These are phyloP conservation scores for Candida anutae DNA, from an alignment of 1,139 yeast genomes.

Conservation along the genomic window DNA sequence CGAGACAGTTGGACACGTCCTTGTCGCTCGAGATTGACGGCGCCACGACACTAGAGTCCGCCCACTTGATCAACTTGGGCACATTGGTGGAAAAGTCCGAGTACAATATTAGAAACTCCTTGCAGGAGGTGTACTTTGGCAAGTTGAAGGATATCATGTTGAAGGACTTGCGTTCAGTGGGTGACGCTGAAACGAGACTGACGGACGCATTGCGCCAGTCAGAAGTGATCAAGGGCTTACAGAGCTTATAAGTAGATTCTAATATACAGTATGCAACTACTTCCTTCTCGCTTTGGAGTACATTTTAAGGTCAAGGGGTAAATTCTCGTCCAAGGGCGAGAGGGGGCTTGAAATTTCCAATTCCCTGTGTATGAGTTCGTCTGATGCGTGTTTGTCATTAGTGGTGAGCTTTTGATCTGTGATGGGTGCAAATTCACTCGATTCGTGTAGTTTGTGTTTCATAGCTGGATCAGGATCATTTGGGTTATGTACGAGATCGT, in stretches of 20 bases:
- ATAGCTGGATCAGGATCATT: no score
- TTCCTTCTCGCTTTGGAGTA: background rate
- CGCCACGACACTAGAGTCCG: constrained; percentile 37
- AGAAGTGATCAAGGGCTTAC: constrained; percentile 45
- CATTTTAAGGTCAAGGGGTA: background rate
- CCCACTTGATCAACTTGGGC: constrained; percentile 83
- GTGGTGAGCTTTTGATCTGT: no score
- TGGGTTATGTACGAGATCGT: no score
- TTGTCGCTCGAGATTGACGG: constrained; percentile 32
- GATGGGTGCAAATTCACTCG: no score
- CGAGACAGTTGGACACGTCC: constrained; percentile 64
- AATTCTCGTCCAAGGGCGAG: no score
- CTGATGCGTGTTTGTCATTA: no score
- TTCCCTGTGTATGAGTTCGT: no score
- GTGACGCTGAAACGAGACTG: constrained; percentile 30
- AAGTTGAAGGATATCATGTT: constrained; percentile 79
- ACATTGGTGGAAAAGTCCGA: constrained; percentile 83
- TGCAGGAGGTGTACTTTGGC: constrained; percentile 93
- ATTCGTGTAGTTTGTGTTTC: no score
- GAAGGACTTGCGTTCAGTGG: constrained; percentile 57
- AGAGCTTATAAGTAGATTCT: constrained; percentile 13
- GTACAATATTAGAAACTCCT: constrained; percentile 73
- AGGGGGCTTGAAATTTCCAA: no score
- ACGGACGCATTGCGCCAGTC: constrained; percentile 38
- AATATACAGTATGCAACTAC: background rate